phyloP scores from a whole-genome alignment of 148 eudicot genomes.

The Suaeda aralocaspica region DNA sequence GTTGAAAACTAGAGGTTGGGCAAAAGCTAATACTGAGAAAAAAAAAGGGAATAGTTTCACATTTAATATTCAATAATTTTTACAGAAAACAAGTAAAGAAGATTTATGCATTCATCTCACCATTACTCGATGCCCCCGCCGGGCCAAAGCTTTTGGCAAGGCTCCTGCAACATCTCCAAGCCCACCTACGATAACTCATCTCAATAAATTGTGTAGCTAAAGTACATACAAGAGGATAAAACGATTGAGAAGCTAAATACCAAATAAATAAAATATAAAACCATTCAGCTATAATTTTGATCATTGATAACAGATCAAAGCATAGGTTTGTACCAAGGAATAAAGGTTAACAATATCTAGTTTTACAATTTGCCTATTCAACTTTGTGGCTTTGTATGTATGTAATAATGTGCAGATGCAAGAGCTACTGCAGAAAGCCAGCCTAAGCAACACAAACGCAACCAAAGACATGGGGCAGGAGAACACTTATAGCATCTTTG shows the following conservation, averaged over 20 bases:
- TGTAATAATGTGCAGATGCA: too few relatives aligned
- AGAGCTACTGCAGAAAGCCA: too few relatives aligned
- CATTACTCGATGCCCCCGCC: constrained; percentile 98
- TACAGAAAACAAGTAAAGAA: background rate
- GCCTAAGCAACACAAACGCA: background rate
- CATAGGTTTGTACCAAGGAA: background rate
- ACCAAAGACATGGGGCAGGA: background rate
- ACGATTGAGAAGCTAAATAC: background rate
- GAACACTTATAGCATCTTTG: background rate
- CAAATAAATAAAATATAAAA: background rate
- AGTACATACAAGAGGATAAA: background rate
- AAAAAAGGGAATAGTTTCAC: background rate
- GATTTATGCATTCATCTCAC: constrained; percentile 44
- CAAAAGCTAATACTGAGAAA: background rate
- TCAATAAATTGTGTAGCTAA: constrained; percentile 15
- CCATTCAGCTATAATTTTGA: background rate
- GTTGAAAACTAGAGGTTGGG: background rate
- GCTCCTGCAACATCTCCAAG: constrained; percentile 99
- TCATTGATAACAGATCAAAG: background rate
- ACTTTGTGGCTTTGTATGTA: background rate
- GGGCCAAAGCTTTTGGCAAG: constrained; percentile 95
- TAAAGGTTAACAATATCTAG: background rate
- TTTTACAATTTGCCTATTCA: background rate
- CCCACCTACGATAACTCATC: constrained; percentile 62
- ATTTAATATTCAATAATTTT: background rate